Base-by-base conservation (phyloP, 352 stramenopile species). In the Phytophthora sansomeana region DNA sequence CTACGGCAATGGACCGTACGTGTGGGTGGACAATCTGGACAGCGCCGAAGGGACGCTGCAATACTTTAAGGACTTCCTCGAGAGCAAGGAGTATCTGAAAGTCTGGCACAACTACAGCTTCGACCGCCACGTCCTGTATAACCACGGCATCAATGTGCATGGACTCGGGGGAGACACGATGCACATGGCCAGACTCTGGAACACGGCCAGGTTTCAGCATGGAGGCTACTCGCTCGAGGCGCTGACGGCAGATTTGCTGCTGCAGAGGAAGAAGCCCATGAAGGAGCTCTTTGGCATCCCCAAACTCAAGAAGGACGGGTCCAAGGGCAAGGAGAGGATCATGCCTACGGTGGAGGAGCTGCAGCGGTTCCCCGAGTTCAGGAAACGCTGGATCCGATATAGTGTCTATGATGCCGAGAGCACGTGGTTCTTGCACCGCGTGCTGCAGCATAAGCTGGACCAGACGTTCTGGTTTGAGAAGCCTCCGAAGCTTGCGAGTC, bases 91-190 rank as follows among this genome's bases (percentile, higher is more conserved):
- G 21, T 86, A 93, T 49, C 83, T 95, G 30, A 99, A 99, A 75
- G 90, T 99, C 10, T 99, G 97, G 96, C 98, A 99, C 80, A 99
- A 99, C 78, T 99, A 99, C 80, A 98, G 96, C 32, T 99, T 99
- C 76, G 98, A 99, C 88, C 85, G 97, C 38, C 97, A 99, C 77
- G 96, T 99, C 43, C 85, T 99, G 57, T 95, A 85, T 71, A 99
- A 99, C 77, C 89, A 98, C 59, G 94, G 87, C 16, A 98, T 99
- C 68, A 73, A 98, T 63, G 87, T 95, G 10, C 74, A 89, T 16
- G 92, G 92, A 0, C 95, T 99, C 42, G 93, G 84, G 21, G 97
- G 96, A 35, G 98, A 99, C 75, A 99, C 98, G 4, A 99, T 99
- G 97, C 98, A 99, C 87, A 99, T 99, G 98, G 97, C 97, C 41